These are phyloP conservation scores for Ceratocystis cubensis DNA, from an alignment of 2,329 filamentous ascomycete species.

Conservation along the genomic window DNA sequence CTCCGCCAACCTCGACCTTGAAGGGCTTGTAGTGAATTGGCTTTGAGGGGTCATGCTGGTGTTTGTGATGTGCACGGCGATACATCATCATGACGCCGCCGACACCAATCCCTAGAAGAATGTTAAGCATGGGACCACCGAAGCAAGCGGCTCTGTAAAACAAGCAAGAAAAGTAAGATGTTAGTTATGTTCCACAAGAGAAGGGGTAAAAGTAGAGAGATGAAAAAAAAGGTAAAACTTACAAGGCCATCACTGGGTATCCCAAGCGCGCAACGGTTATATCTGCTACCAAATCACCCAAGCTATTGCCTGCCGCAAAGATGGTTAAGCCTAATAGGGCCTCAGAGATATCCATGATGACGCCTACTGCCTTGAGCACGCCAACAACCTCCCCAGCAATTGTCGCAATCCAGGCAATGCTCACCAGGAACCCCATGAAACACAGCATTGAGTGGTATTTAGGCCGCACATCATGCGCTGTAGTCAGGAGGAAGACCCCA, in stretches of 20 bases:
- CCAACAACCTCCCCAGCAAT: slow-evolving; percentile 94
- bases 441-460: slow-evolving; percentile 68
- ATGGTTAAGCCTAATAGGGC: slow-evolving; percentile 89
- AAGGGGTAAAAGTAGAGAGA: background rate
- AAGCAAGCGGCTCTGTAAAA: slow-evolving; percentile 66
- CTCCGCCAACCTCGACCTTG: slow-evolving; percentile 69
- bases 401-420: slow-evolving; percentile 91
- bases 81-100: slow-evolving; percentile 82
- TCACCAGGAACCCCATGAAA: slow-evolving; percentile 79
- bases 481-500: slow-evolving; percentile 53
- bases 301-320: slow-evolving; percentile 89
- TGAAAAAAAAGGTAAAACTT: slow-evolving; percentile 28
- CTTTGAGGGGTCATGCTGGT: slow-evolving; percentile 49
- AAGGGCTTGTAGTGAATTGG: slow-evolving; percentile 62
- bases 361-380: slow-evolving; percentile 81
- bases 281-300: slow-evolving; percentile 88
- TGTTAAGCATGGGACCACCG: slow-evolving; percentile 97
- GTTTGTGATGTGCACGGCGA: slow-evolving; percentile 51
- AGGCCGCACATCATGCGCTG: slow-evolving; percentile 53
- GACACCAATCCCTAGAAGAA: slow-evolving; percentile 85
- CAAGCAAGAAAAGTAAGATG: background rate
- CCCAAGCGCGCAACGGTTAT: slow-evolving; percentile 87
- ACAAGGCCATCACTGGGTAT: slow-evolving; percentile 88
- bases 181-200: background rate
- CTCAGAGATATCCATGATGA: slow-evolving; percentile 86